Evolutionary conservation across 106 monocot species (phyloP).

Genomic region (Ottelia alismoides): DNA sequence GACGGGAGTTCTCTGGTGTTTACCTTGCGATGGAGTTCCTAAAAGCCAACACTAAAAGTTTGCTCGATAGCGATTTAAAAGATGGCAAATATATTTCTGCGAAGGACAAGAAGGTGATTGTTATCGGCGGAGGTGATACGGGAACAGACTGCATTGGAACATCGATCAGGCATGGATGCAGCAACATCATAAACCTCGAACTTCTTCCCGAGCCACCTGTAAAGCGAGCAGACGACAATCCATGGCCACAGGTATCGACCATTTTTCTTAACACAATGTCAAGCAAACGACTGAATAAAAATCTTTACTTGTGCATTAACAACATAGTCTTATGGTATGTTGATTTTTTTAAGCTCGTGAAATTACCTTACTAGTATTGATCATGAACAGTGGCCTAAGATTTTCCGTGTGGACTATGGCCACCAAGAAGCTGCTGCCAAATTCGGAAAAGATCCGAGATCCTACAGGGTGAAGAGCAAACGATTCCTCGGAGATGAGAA

Average conservation of each 20-base stretch:
- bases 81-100: constrained; percentile 86
- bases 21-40: constrained; percentile 97
- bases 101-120: constrained; percentile 81
- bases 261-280: not conserved
- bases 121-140: constrained; percentile 92
- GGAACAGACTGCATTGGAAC: constrained; percentile 95
- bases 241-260: constrained; percentile 76
- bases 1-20: constrained; percentile 60
- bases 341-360: too few species aligned
- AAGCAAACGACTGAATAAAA: too few species aligned
- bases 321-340: too few species aligned
- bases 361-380: too few species aligned
- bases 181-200: constrained; percentile 55
- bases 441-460: constrained; percentile 82
- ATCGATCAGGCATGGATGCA: constrained; percentile 79
- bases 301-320: too few species aligned
- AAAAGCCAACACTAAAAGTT: constrained; percentile 85
- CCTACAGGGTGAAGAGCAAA: constrained; percentile 66
- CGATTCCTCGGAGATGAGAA: constrained; percentile 72
- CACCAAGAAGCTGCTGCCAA: constrained; percentile 82
- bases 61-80: constrained; percentile 76
- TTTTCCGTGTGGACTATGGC: constrained; percentile 87
- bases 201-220: constrained; percentile 57
- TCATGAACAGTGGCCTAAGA: constrained; percentile 61
- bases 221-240: constrained; percentile 59